Conservation (phyloP, 352 stramenopile genomes). For the Pythium dissimile region DNA sequence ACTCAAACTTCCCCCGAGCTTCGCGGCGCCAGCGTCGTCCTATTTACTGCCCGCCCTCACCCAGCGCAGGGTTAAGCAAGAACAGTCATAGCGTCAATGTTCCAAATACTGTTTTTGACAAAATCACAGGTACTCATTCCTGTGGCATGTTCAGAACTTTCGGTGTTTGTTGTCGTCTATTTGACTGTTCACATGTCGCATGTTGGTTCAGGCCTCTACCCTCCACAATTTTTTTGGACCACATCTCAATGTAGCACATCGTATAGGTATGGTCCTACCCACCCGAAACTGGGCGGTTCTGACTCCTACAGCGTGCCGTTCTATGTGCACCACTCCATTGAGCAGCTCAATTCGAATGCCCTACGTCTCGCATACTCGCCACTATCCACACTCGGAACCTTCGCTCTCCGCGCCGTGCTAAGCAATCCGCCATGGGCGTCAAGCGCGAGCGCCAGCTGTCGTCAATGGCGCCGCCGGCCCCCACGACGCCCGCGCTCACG, state of each 20-base stretch:
- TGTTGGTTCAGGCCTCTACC: not conserved
- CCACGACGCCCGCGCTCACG: too few relatives aligned
- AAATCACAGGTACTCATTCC: too few relatives aligned
- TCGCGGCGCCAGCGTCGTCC: not conserved
- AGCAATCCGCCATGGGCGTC: not conserved
- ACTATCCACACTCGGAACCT: too few relatives aligned
- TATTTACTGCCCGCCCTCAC: not conserved
- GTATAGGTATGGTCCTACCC: not conserved
- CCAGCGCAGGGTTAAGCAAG: too few relatives aligned
- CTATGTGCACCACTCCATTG: not conserved
- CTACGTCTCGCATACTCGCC: not conserved
- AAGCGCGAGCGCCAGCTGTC: conserved; percentile 7
- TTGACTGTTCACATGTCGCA: not conserved
- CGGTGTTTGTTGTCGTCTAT: too few relatives aligned
- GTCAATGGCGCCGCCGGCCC: not conserved
- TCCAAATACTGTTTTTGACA: too few relatives aligned
- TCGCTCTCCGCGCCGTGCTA: not conserved
- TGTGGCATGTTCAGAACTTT: too few relatives aligned
- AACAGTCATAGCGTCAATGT: too few relatives aligned
- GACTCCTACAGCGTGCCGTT: not conserved
- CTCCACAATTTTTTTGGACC: too few relatives aligned
- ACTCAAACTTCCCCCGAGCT: not conserved
- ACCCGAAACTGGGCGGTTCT: not conserved
- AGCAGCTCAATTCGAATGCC: conserved; percentile 1
- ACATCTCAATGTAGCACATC: not conserved